Evolutionary conservation across 345 rosid genomes (phyloP), one percentile per base, ranked within the genome.

Genomic region (Kandelia obovata): DNA sequence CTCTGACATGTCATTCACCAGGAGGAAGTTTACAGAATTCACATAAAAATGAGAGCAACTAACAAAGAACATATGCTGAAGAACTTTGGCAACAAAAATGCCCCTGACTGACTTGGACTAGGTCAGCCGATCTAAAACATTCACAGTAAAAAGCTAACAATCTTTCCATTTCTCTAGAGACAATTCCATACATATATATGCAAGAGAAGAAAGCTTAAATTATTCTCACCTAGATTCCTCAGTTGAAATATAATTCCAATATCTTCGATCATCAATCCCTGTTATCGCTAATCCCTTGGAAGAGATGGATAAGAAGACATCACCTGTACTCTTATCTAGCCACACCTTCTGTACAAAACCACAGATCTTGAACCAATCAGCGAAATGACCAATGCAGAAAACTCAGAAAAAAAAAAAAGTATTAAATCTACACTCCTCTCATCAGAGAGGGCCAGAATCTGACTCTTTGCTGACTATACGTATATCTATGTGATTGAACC

Each of bases 241-340:
- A 0, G 89, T 78, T 8, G 86, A 88, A 61, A 94, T 74, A 75
- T 84, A 85, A 73, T 83, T 94, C 98, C 98, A 94, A 64, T 94
- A 91, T 82, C 98, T 83, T 60, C 98, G 81, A 78, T 94, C 97
- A 83, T 94, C 95, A 31, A 91, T 85, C 65, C 98, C 97, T 0
- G 97, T 94, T 56, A 94, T 84, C 0, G 78, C 73, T 62, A 94
- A 79, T 0, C 92, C 97, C 70, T 83, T 91, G 2, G 91, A 78
- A 61, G 88, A 85, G 66, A 88, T 77, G 21, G 86, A 77, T 72
- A 94, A 71, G 73, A 95, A 91, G 52, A 89, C 83, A 58, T 85
- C 89, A 53, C 92, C 85, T 2, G 86, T 84, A 61, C 71, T 73
- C 82, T 88, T 87, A 77, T 88, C 96, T 5, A 94, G 80, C 98